Conservation (phyloP, 352 stramenopile species). For the Phytopythium boreale region DNA sequence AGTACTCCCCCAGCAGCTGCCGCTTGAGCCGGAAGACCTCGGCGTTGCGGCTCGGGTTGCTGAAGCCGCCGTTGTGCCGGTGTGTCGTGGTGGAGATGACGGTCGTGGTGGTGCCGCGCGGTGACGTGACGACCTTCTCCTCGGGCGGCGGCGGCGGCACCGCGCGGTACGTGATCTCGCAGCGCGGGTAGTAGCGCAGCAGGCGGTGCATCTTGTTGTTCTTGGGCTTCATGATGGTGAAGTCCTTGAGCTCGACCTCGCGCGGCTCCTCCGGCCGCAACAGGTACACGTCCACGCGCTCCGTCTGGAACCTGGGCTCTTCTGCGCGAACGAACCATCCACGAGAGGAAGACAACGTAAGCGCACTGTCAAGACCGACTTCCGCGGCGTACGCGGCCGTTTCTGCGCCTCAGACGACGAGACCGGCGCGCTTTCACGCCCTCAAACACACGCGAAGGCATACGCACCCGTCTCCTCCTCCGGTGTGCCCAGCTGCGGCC, state of each 20-base stretch:
- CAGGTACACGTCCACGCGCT: slow-evolving; percentile 74
- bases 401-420: not conserved
- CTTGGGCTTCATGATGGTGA: slow-evolving; percentile 83
- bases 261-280: slow-evolving; percentile 58
- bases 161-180: slow-evolving; percentile 70
- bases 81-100: slow-evolving; percentile 34
- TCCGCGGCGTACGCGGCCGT: not conserved
- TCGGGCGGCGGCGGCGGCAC: slow-evolving; percentile 45
- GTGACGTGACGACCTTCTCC: slow-evolving; percentile 54
- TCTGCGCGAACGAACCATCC: not conserved
- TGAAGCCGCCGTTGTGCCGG: slow-evolving; percentile 69
- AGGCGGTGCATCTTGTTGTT: slow-evolving; percentile 76
- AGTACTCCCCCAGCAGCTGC: slow-evolving; percentile 59
- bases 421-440: not conserved
- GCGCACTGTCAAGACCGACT: not conserved
- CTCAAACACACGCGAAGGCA: not conserved
- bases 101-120: slow-evolving; percentile 43
- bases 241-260: slow-evolving; percentile 69
- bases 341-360: not conserved
- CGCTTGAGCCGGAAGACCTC: slow-evolving; percentile 74
- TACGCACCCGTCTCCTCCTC: not conserved
- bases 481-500: not conserved
- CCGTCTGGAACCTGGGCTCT: slow-evolving; percentile 29
- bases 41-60: slow-evolving; percentile 63
- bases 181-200: slow-evolving; percentile 59